Evolutionary conservation across 1,284 basidiomycete genomes (phyloP), one percentile per base, ranked within the genome.

Genomic region (Sphagnurus paluster): DNA sequence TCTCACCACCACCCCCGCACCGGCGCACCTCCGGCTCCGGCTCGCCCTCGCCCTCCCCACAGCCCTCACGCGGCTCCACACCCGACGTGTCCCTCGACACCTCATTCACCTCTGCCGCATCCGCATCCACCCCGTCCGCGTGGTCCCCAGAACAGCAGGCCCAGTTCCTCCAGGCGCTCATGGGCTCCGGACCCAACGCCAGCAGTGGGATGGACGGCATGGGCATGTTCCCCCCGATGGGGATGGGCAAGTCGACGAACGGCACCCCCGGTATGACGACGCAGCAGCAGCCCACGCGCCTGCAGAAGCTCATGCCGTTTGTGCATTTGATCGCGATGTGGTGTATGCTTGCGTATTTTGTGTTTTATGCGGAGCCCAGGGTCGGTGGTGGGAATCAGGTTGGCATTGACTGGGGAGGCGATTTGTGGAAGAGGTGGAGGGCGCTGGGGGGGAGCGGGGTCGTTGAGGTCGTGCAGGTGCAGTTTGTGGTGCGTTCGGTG

Each of bases 61-160:
- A 30, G 14, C 14, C 28, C 28, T 2, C 7, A n/a, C n/a, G n/a
- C n/a, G n/a, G n/a, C n/a, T n/a, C n/a, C n/a, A n/a, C n/a, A n/a
- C n/a, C n/a, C n/a, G n/a, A n/a, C n/a, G n/a, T n/a, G n/a, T n/a
- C n/a, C n/a, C n/a, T n/a, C n/a, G n/a, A n/a, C n/a, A n/a, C 14
- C 7, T 30, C 14, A 3, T 56, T 54, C 50, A 59, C 53, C 45
- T 56, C 54, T 19, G 30, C 56, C 5, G 52, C 52, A 4, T 50
- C 60, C 29, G 52, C 62, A 26, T 56, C 56, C 8, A 65, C 72
- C 2, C 74, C 79, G 0, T 74, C 77, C 1, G 74, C 74, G 16
- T 87, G 81, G 84, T 75, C 79, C 8, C 67, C 77, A 41, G 80
- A 86, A 49, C 80, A 85, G 50, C 84, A 86, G 56, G 69, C 69